A percentile compares a stretch with the other conserved stretches of the same genome.
These are phyloP conservation scores for Scedosporium apiospermum DNA, from an alignment of 2,329 filamentous ascomycete genomes.

Conservation along the genomic window DNA sequence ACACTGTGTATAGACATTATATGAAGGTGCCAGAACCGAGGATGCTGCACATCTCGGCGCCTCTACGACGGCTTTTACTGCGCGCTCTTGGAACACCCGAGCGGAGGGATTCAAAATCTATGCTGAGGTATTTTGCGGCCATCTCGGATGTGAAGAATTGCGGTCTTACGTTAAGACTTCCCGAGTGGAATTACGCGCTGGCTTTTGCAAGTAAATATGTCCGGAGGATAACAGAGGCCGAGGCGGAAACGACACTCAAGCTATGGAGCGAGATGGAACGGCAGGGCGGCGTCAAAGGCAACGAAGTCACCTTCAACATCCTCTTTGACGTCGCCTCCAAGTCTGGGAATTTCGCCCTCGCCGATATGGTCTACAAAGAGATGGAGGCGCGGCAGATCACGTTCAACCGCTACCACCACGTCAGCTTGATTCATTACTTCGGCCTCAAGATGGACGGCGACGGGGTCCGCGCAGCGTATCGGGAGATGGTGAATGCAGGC, in stretches of 20 bases:
- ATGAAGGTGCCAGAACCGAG: conserved; percentile 39
- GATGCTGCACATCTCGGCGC: conserved; percentile 37
- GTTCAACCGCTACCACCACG: conserved; percentile 71
- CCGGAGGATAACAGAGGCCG: conserved; percentile 49
- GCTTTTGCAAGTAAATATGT: conserved; percentile 68
- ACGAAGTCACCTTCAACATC: conserved; percentile 83
- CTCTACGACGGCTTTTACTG: conserved; percentile 54
- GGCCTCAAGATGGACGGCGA: conserved; percentile 66
- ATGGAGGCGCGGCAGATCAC: conserved; percentile 60
- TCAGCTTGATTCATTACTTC: conserved; percentile 74
- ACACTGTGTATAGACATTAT: conserved; percentile 40
- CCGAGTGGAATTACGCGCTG: conserved; percentile 79
- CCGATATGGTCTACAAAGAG: conserved; percentile 76
- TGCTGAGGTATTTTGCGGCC: conserved; percentile 74
- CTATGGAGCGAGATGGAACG: conserved; percentile 89
- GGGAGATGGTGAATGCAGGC: conserved; percentile 70
- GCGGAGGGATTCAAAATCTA: conserved; percentile 47
- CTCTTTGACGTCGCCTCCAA: conserved; percentile 84
- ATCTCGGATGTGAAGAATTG: conserved; percentile 73
- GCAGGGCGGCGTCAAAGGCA: conserved; percentile 52
- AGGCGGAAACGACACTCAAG: conserved; percentile 50
- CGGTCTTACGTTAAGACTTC: conserved; percentile 55
- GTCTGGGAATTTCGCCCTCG: conserved; percentile 71
- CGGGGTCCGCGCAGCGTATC: conserved; percentile 68
- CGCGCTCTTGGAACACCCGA: conserved; percentile 57